Percentiles rank a stretch among this genome's conserved stretches.
Conservation (phyloP, 2,329 filamentous ascomycete genomes). For the Fonsecaea erecta region DNA sequence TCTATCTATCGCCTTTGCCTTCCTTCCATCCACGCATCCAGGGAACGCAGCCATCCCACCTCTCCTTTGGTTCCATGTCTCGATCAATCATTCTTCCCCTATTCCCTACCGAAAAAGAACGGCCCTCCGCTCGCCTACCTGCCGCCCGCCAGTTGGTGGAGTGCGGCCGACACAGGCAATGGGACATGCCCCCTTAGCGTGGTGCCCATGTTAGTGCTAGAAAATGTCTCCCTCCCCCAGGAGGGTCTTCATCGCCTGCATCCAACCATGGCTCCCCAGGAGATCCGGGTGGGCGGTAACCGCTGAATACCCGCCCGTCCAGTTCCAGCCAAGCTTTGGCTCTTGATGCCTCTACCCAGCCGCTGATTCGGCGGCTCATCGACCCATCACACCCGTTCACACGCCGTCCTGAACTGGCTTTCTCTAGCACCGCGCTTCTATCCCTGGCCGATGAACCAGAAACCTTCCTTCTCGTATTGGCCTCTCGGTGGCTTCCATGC, state of each 20-base stretch:
- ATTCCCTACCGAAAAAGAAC: neutral
- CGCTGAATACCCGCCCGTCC: slow-evolving; percentile 20
- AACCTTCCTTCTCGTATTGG: neutral
- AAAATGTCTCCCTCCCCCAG: slow-evolving; percentile 1
- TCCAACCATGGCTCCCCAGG: slow-evolving; percentile 7
- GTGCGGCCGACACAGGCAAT: neutral
- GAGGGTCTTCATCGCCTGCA: too few relatives aligned
- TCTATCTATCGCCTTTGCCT: neutral
- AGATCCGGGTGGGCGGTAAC: slow-evolving; percentile 27
- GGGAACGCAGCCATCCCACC: neutral
- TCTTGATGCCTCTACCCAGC: slow-evolving; percentile 1
- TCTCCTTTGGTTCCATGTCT: neutral
- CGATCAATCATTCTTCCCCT: neutral
- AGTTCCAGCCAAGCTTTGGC: neutral
- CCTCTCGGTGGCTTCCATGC: slow-evolving; percentile 2
- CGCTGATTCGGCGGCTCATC: slow-evolving; percentile 21
- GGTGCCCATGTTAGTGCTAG: slow-evolving; percentile 8
- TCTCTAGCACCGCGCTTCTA: slow-evolving; percentile 26
- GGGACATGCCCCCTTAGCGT: neutral
- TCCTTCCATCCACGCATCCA: neutral
- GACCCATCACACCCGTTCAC: slow-evolving; percentile 24
- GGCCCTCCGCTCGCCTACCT: neutral
- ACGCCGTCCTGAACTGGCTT: slow-evolving; percentile 20
- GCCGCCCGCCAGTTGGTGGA: neutral
- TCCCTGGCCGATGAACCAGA: slow-evolving; percentile 3